Evolutionary conservation across 208 protist genomes (phyloP), one percentile per base, ranked within the genome.

Genomic region (Trypanosoma lewisi): DNA sequence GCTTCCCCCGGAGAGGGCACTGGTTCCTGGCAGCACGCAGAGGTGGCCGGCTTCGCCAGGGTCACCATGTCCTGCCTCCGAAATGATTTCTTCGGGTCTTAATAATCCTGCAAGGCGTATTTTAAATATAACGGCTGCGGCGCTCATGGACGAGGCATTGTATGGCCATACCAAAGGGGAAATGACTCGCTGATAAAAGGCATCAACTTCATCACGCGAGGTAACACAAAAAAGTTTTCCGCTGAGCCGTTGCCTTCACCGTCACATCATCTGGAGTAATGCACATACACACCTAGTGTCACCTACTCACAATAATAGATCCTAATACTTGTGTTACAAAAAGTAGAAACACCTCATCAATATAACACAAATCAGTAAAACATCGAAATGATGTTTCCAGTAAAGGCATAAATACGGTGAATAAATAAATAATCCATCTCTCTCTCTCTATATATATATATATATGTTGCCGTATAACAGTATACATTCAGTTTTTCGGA

Each of bases 41-140:
- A 11, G 25, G 14, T 44, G 31, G 52, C 58, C 47, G 50, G n/a
- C 42, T 17, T 16, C 34, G 47, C 16, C 30, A 61, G 19, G 55
- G 19, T 14, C 39, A 61, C 7, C 39, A 25, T 61, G 1, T 31
- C 37, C 39, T 36, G 34, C 12, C 23, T 48, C 37, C 12, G 37
- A 1, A 27, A 63, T 19, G 23, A 54, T 19, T 25, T 63, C 45
- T 36, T 52, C 45, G 17, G 58, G 58, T 25, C 49, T 63, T 41
- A 23, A 63, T 14, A 63, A 54, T 16, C 44, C 45, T 44, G 31
- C 44, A 63, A 36, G 54, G 47, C 36, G 58, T 63, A 44, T 27
- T 23, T 42, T 63, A 63, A 27, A 63, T 63, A 14, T 45, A 45
- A 16, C 58, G 58, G 30, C 44, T 54, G 19, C 54, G 58, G 19